Evolutionary conservation across 305 asterid species (phyloP), one percentile per base, ranked within the genome.

Genomic region (Nicotiana rustica): DNA sequence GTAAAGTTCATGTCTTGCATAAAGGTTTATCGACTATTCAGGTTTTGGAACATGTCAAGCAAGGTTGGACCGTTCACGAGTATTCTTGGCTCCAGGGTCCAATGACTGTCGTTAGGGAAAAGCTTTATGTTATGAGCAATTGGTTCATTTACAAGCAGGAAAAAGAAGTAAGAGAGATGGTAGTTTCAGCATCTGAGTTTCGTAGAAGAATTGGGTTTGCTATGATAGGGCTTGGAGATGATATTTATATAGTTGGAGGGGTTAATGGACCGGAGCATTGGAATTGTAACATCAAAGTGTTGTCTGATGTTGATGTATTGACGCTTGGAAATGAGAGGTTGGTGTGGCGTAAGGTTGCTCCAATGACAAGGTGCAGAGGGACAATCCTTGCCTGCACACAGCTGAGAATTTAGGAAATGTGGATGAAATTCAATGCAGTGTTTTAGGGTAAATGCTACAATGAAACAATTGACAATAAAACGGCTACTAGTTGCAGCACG

Each of bases 31-130:
- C 99, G 1, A 90, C 92, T 1, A 94, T 96, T 83, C 99, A 94
- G 84, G 92, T 94, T 35, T 70, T 96, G 88, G 96, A 91, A 47
- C 88, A 87, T 70, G 52, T 87, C 66, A 91, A 89, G 84, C 91
- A 82, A 78, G 97, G 96, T 36, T 96, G 99, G 99, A 90, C 84
- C 0, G 97, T 93, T 60, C 93, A 89, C 18, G 97, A 94, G 82
- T 90, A 86, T 81, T 86, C 92, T 15, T 96, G 99, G 98, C 92
- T 92, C 25, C 99, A 94, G 90, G 98, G 99, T 7, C 97, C 99
- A 1, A 90, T 93, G 96, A 92, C 99, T 10, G 94, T 94, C 44
- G 92, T 96, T 31, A 93, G 82, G 78, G 99, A 93, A 78, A 87
- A 88, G 89, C 93, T 96, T 5, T 96, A 96, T 83, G 86, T 96